Conservation (phyloP, 1,139 yeast species). For the Saccharomyces hybrid region DNA sequence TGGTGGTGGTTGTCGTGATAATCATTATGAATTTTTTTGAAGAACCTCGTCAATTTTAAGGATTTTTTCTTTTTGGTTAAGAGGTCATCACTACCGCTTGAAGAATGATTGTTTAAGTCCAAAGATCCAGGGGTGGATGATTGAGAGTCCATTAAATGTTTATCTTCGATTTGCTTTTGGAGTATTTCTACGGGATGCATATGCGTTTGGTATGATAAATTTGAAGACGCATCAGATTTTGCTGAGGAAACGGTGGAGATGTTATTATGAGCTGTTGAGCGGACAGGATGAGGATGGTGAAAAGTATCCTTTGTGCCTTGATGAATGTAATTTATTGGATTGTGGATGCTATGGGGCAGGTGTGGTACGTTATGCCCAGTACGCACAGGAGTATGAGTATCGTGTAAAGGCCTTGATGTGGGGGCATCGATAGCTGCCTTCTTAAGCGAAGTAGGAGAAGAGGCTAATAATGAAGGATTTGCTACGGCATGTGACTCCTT, state of each 20-base stretch:
- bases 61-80: slow-evolving; percentile 23
- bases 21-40: slow-evolving; percentile 27
- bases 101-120: neutral
- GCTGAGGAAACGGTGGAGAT: neutral
- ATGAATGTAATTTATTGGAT: slow-evolving; percentile 15
- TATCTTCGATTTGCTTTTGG: slow-evolving; percentile 22
- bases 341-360: slow-evolving; percentile 15
- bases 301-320: neutral
- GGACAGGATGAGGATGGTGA: neutral
- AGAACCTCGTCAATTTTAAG: slow-evolving; percentile 31
- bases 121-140: slow-evolving; percentile 4
- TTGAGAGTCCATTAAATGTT: slow-evolving; percentile 8
- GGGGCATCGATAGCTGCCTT: neutral
- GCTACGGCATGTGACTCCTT: neutral
- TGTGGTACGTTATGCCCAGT: neutral
- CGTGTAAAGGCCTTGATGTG: neutral
- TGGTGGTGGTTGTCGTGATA: slow-evolving; percentile 3
- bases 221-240: neutral
- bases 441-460: neutral
- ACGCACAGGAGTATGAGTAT: neutral
- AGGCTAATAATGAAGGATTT: neutral
- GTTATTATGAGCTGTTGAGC: neutral
- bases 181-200: slow-evolving; percentile 25
- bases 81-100: slow-evolving; percentile 3
- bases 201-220: slow-evolving; percentile 17